A percentile compares a stretch with the other conserved stretches of the same genome.
Evolutionary conservation across 2,329 filamentous ascomycete species (phyloP).

Genomic region (Sclerotinia trifoliorum): DNA sequence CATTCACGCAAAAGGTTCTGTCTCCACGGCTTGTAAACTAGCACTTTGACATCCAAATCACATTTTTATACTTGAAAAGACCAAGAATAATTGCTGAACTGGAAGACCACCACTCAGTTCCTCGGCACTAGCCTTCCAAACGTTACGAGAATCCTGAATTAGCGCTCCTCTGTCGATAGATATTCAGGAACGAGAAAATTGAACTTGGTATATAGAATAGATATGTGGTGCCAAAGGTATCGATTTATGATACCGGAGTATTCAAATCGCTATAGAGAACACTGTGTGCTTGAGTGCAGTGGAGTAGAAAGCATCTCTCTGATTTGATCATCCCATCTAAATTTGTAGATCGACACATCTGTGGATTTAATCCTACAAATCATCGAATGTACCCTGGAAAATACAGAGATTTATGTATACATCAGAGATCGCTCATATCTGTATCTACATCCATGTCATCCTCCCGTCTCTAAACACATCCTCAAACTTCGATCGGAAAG

Average conservation of each 20-base stretch:
- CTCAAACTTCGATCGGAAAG: conserved; percentile 3
- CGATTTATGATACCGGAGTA: background rate
- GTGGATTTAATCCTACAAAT: background rate
- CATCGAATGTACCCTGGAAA: background rate
- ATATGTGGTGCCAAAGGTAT: background rate
- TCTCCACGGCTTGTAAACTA: background rate
- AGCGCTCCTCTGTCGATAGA: background rate
- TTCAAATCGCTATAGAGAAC: background rate
- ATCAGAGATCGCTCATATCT: background rate
- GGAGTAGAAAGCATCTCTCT: too few species aligned
- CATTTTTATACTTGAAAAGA: background rate
- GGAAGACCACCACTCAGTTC: background rate
- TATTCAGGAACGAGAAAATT: too few species aligned
- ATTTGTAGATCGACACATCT: background rate
- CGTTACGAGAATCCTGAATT: background rate
- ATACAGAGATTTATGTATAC: background rate
- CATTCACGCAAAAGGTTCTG: background rate
- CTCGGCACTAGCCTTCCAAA: background rate
- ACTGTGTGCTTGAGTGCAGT: background rate
- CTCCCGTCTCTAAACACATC: background rate
- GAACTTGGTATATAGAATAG: background rate
- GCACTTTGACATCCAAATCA: background rate
- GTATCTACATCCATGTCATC: background rate
- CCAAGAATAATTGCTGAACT: background rate
- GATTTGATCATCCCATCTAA: background rate